These are phyloP conservation scores for Phytophthora fragariae DNA, from an alignment of 352 stramenopile species.

Conservation along the genomic window DNA sequence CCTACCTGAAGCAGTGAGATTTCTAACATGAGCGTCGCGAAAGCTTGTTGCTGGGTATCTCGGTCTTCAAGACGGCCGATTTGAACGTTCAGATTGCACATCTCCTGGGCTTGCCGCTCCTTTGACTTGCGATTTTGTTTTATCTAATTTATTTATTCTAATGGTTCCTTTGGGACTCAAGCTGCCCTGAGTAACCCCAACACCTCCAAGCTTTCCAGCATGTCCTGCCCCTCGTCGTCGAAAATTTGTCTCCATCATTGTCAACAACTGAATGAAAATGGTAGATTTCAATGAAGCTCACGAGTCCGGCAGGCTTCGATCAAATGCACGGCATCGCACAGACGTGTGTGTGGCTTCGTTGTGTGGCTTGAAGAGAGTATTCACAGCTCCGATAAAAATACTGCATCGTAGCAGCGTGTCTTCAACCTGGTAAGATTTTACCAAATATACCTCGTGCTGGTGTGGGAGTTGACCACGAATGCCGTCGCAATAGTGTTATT, in stretches of 20 bases:
- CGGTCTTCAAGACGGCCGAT: constrained; percentile 72
- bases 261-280: not conserved
- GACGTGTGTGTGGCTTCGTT: no score
- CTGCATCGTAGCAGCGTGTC: no score
- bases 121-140: constrained; percentile 59
- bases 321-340: no score
- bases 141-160: constrained; percentile 53
- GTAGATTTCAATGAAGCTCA: no score
- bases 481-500: not conserved
- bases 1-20: not conserved
- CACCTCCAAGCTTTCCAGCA: constrained; percentile 10
- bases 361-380: no score
- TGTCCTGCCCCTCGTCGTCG: constrained; percentile 7
- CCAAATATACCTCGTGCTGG: not conserved
- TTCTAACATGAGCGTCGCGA: constrained; percentile 52
- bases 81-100: constrained; percentile 50
- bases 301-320: no score
- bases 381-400: not conserved
- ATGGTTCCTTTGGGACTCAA: constrained; percentile 43
- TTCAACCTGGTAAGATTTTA: not conserved
- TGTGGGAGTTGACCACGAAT: not conserved
- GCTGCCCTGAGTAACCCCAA: not conserved
- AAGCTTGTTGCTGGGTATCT: constrained; percentile 74
- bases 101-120: constrained; percentile 42
- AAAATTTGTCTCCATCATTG: constrained; percentile 38